Percentiles rank a stretch among this genome's conserved stretches.
phyloP scores from a whole-genome alignment of 257 asterid species.

The Solanum appendiculatum region DNA sequence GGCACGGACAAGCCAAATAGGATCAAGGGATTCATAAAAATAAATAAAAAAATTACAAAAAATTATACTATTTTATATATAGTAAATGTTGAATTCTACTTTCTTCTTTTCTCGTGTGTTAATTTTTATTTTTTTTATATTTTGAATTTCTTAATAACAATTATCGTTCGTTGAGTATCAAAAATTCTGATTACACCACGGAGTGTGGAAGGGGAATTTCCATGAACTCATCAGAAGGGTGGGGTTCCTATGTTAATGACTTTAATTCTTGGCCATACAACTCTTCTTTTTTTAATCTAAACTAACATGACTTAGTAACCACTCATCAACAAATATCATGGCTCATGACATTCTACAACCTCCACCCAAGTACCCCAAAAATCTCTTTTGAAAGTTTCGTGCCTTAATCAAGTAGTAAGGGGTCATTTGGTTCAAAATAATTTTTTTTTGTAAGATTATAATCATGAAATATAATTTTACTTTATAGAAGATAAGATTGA shows the following conservation, averaged over 20 bases:
- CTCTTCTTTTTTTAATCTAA: not conserved
- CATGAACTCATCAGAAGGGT: not conserved
- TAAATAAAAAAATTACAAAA: no score
- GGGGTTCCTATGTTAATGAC: slow-evolving; percentile 4
- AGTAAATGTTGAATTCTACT: not conserved
- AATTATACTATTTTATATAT: no score
- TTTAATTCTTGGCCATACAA: slow-evolving; percentile 20
- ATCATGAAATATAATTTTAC: not conserved
- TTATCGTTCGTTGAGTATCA: not conserved
- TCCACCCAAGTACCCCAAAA: no score
- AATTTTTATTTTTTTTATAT: not conserved
- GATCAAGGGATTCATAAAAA: not conserved
- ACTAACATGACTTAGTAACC: slow-evolving; percentile 7
- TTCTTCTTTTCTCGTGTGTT: not conserved
- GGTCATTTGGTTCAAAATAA: not conserved
- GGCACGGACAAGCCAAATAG: not conserved
- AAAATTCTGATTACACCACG: not conserved
- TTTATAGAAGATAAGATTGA: not conserved
- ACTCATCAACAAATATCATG: slow-evolving; percentile 5
- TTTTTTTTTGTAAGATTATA: not conserved
- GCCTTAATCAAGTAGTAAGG: not conserved
- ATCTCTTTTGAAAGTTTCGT: not conserved
- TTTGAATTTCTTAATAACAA: not conserved
- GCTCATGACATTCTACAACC: not conserved
- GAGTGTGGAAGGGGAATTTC: rapidly evolving